Conservation (phyloP, 2,329 filamentous ascomycete species). For the Neopestalotiopsis rosae region DNA sequence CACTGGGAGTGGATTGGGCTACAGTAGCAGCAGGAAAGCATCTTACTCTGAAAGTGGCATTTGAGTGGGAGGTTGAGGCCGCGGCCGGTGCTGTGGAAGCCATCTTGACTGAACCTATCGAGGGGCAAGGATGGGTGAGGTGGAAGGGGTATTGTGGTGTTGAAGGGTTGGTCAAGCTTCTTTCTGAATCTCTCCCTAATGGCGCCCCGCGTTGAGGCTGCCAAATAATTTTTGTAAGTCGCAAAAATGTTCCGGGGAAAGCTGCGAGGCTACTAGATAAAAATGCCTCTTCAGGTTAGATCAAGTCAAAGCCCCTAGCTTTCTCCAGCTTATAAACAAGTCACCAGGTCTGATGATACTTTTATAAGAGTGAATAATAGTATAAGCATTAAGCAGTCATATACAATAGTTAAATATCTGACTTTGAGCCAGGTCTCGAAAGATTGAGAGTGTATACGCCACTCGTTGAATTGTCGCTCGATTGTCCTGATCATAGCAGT, state of each 20-base stretch:
- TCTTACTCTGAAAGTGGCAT: conserved; percentile 63
- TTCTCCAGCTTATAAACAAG: too few species aligned
- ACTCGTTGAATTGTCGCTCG: neutral
- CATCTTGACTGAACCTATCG: conserved; percentile 36
- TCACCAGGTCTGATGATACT: too few species aligned
- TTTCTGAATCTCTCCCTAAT: neutral
- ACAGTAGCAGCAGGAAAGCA: conserved; percentile 20
- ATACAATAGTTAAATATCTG: neutral
- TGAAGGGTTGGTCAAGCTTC: conserved; percentile 10
- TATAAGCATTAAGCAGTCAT: too few species aligned
- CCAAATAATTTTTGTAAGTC: conserved; percentile 27
- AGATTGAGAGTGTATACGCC: neutral
- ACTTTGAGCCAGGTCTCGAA: neutral
- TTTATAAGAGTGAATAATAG: too few species aligned
- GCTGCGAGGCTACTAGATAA: conserved; percentile 32
- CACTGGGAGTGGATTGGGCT: neutral
- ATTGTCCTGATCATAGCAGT: neutral
- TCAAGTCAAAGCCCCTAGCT: neutral
- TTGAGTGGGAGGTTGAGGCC: conserved; percentile 46
- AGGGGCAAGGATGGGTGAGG: conserved; percentile 7
- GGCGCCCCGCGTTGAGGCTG: conserved; percentile 26
- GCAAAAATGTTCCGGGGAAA: conserved; percentile 33
- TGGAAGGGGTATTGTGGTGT: conserved; percentile 8
- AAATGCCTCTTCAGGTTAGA: conserved; percentile 7
- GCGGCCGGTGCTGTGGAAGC: conserved; percentile 49